Conservation (phyloP, 208 protist genomes). For the Acanthamoeba divionensis region DNA sequence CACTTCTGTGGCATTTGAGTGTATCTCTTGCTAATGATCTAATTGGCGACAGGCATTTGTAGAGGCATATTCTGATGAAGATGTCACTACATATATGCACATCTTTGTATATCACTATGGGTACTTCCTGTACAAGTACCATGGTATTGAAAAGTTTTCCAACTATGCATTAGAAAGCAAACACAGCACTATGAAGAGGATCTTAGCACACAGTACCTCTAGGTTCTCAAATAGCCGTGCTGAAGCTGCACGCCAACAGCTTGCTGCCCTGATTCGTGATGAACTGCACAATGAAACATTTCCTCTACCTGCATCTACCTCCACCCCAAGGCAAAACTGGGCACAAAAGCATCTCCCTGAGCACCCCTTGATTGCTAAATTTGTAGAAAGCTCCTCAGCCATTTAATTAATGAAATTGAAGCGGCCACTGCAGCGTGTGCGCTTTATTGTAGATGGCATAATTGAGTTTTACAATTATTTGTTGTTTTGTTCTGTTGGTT, state of each 20-base stretch:
- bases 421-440: not conserved
- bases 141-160: not conserved
- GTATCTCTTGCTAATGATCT: too few species aligned
- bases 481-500: not conserved
- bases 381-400: not conserved
- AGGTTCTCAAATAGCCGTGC: not conserved
- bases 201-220: not conserved
- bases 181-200: not conserved
- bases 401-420: not conserved
- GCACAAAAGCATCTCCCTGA: not conserved
- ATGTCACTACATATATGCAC: constrained; percentile 1
- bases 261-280: not conserved
- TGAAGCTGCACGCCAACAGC: not conserved
- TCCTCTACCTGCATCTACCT: not conserved
- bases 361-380: not conserved
- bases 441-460: not conserved
- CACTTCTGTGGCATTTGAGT: too few species aligned
- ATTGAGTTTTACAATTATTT: not conserved
- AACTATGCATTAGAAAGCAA: constrained; percentile 17
- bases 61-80: not conserved
- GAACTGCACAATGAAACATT: not conserved
- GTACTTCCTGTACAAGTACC: not conserved
- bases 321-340: not conserved
- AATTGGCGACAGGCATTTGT: too few species aligned
- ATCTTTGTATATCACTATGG: constrained; percentile 11